A percentile compares a stretch with the other conserved stretches of the same genome.
Evolutionary conservation across 208 protist species (phyloP).

Genomic region (Leishmania major): DNA sequence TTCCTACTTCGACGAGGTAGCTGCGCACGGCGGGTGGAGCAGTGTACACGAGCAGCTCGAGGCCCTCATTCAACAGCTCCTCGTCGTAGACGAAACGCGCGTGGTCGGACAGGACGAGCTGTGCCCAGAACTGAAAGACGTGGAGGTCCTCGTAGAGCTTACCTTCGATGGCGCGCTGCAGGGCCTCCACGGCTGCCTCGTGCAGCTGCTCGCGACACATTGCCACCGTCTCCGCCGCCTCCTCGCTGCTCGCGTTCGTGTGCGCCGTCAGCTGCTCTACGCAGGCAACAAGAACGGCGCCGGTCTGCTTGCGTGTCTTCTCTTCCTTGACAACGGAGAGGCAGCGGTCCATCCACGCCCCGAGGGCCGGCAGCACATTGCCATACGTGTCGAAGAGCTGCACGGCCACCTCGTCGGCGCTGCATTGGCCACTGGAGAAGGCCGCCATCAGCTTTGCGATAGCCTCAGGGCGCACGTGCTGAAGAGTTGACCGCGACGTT

Average conservation of each 20-base stretch:
- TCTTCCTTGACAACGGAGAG: constrained; percentile 73
- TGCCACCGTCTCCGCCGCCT: constrained; percentile 18
- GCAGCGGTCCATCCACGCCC: constrained; percentile 66
- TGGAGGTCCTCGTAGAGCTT: constrained; percentile 74
- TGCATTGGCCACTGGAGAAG: constrained; percentile 26
- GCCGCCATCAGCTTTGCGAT: constrained; percentile 70
- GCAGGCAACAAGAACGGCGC: constrained; percentile 46
- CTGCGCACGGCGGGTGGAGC: constrained; percentile 24
- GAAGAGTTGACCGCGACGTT: constrained; percentile 27
- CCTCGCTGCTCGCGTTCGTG: constrained; percentile 15
- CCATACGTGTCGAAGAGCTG: constrained; percentile 50
- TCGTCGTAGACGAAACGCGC: constrained; percentile 62
- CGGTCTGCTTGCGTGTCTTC: constrained; percentile 55
- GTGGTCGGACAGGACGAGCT: constrained; percentile 67
- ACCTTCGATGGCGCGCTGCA: constrained; percentile 47
- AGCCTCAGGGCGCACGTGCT: constrained; percentile 35
- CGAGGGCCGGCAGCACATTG: constrained; percentile 44
- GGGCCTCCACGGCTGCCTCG: constrained; percentile 40
- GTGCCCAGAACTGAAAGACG: constrained; percentile 77
- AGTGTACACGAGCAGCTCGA: constrained; percentile 43
- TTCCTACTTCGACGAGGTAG: constrained; percentile 72
- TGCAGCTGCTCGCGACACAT: constrained; percentile 42
- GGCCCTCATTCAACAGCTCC: constrained; percentile 68
- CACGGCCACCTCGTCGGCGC: constrained; percentile 34
- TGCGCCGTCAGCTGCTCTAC: constrained; percentile 15